These are phyloP conservation scores for Aureobasidium sp. DNA, from an alignment of 2,329 filamentous ascomycete genomes.

Conservation along the genomic window DNA sequence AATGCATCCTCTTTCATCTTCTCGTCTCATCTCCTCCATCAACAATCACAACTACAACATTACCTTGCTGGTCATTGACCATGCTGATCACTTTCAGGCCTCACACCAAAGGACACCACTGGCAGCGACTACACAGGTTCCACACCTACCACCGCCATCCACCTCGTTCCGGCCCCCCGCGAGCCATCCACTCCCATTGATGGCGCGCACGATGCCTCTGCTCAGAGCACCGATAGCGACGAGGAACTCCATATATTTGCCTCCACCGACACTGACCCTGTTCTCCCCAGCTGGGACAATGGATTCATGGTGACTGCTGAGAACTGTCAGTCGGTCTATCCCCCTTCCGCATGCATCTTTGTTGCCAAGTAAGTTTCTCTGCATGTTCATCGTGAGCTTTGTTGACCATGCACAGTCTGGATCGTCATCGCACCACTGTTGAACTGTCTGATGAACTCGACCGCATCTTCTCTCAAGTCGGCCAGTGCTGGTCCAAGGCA, in stretches of 20 bases:
- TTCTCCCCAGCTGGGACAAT: not conserved
- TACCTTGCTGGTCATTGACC: not conserved
- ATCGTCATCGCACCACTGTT: slow-evolving; percentile 44
- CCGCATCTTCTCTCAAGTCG: slow-evolving; percentile 47
- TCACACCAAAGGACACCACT: no score
- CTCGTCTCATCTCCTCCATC: not conserved
- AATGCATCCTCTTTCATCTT: not conserved
- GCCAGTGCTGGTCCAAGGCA: slow-evolving; percentile 57
- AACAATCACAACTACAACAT: not conserved
- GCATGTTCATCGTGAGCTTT: not conserved
- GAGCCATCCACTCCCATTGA: no score
- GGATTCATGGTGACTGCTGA: slow-evolving; percentile 11
- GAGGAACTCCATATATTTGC: not conserved
- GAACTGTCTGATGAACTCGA: slow-evolving; percentile 49
- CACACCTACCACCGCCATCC: no score
- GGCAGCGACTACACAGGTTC: no score
- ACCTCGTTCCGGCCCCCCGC: no score
- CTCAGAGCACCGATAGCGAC: not conserved
- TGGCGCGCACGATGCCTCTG: not conserved
- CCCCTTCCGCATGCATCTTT: slow-evolving; percentile 54
- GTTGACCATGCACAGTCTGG: slow-evolving; percentile 38
- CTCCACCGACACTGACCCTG: not conserved
- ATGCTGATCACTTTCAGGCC: not conserved
- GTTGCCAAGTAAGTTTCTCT: slow-evolving; percentile 54
- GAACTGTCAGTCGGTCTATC: slow-evolving; percentile 47